A percentile compares a stretch with the other conserved stretches of the same genome.
These are phyloP conservation scores for Ceratobasidium sp. DNA, from an alignment of 1,284 basidiomycete species.

Conservation along the genomic window DNA sequence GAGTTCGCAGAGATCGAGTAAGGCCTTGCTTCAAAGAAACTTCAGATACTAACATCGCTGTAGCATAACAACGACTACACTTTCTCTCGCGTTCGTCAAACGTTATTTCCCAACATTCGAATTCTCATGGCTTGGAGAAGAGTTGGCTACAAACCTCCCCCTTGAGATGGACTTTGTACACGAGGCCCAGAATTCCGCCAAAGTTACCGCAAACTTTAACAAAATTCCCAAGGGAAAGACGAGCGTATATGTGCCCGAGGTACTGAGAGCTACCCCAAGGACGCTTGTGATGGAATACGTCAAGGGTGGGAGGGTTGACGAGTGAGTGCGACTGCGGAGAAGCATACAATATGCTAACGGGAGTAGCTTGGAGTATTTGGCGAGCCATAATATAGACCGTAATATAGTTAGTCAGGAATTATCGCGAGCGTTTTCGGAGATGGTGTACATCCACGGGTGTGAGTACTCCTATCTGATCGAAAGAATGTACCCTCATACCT, in stretches of 20 bases:
- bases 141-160: slow-evolving; percentile 92
- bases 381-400: slow-evolving; percentile 86
- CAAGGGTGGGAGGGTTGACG: slow-evolving; percentile 79
- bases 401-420: slow-evolving; percentile 93
- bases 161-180: slow-evolving; percentile 96
- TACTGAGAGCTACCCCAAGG: slow-evolving; percentile 84
- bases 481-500: not conserved
- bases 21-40: slow-evolving; percentile 60
- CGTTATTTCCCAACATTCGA: slow-evolving; percentile 90
- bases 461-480: slow-evolving; percentile 52
- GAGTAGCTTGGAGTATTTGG: slow-evolving; percentile 75
- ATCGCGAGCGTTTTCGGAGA: slow-evolving; percentile 89
- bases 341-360: slow-evolving; percentile 67
- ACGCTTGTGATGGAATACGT: slow-evolving; percentile 59
- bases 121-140: slow-evolving; percentile 93
- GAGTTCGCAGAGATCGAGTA: slow-evolving; percentile 95
- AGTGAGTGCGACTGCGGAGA: slow-evolving; percentile 24
- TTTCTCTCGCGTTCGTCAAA: slow-evolving; percentile 83
- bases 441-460: slow-evolving; percentile 98
- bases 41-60: slow-evolving; percentile 13
- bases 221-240: slow-evolving; percentile 66
- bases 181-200: slow-evolving; percentile 87
- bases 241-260: slow-evolving; percentile 90
- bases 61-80: slow-evolving; percentile 57
- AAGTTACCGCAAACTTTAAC: slow-evolving; percentile 78